phyloP scores from a whole-genome alignment of 331 rosid genomes.

The Rhamnella rubrinervis region DNA sequence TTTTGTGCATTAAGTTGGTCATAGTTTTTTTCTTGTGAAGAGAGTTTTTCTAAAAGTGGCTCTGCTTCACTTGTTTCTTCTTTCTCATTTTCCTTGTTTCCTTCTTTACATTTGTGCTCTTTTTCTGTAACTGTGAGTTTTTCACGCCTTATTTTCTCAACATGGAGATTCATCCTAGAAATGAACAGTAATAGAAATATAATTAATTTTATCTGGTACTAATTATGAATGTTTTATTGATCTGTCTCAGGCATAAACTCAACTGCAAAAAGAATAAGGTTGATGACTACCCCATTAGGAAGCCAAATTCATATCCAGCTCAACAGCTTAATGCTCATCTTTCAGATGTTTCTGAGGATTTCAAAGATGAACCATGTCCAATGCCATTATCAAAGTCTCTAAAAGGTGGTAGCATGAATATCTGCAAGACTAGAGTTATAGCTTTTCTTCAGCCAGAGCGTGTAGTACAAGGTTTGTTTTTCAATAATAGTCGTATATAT shows the following conservation, averaged over 20 bases:
- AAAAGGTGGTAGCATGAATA: conserved; percentile 81
- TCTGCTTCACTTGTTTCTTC: too few species aligned
- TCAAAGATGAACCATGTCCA: conserved; percentile 51
- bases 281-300: conserved; percentile 43
- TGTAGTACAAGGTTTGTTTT: conserved; percentile 64
- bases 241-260: conserved; percentile 69
- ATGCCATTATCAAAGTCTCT: conserved; percentile 74
- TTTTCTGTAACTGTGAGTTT: not conserved
- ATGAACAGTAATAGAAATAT: not conserved
- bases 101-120: not conserved
- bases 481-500: conserved; percentile 10
- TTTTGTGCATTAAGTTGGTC: too few species aligned
- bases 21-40: too few species aligned
- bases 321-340: conserved; percentile 36
- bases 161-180: not conserved
- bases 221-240: conserved; percentile 5
- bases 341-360: conserved; percentile 51
- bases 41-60: too few species aligned
- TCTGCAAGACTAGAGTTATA: conserved; percentile 64
- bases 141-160: not conserved
- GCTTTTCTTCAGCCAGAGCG: conserved; percentile 55
- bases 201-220: not conserved
- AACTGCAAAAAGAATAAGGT: conserved; percentile 63
- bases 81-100: not conserved
- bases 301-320: conserved; percentile 43